Conservation (phyloP, 2,329 filamentous ascomycete species). For the Aspergillus fumigatus region DNA sequence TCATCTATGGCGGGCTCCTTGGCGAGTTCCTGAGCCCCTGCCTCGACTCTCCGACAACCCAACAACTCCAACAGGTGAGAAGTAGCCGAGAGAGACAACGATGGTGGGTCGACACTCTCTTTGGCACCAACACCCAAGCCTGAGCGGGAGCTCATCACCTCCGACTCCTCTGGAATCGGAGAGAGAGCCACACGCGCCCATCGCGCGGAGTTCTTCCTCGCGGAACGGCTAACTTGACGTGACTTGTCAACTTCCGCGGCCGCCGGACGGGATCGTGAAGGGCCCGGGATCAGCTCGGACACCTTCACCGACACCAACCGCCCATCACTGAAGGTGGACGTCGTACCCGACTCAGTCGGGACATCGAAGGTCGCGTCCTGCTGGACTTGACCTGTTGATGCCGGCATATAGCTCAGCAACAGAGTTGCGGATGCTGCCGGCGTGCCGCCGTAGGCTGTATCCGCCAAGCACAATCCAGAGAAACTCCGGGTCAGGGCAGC, state of each 20-base stretch:
- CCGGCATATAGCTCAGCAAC: background rate
- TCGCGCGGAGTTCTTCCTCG: background rate
- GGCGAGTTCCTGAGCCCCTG: background rate
- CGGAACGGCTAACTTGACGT: background rate
- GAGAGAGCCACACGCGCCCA: constrained; percentile 7
- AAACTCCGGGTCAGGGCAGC: constrained; percentile 5
- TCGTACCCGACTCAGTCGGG: background rate
- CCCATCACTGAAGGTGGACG: constrained; percentile 7
- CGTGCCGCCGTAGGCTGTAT: background rate
- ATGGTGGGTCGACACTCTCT: background rate
- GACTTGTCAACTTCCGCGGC: constrained; percentile 2
- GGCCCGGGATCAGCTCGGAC: constrained; percentile 4
- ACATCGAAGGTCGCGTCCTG: background rate
- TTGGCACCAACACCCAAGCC: constrained; percentile 9
- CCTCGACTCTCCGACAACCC: constrained; percentile 1
- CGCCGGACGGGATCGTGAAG: constrained; percentile 6
- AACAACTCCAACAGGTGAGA: background rate
- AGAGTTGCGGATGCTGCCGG: background rate
- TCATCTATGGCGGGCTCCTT: background rate
- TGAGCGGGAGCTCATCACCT: constrained; percentile 6
- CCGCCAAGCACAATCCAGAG: constrained; percentile 6
- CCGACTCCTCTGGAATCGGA: constrained; percentile 12
- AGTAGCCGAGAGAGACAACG: background rate
- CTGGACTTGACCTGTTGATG: background rate
- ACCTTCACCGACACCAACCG: constrained; percentile 12